Percentiles rank a stretch among this genome's conserved stretches.
These are phyloP conservation scores for Arthrobotrys pseudoclavata DNA, from an alignment of 2,329 filamentous ascomycete species.

Conservation along the genomic window DNA sequence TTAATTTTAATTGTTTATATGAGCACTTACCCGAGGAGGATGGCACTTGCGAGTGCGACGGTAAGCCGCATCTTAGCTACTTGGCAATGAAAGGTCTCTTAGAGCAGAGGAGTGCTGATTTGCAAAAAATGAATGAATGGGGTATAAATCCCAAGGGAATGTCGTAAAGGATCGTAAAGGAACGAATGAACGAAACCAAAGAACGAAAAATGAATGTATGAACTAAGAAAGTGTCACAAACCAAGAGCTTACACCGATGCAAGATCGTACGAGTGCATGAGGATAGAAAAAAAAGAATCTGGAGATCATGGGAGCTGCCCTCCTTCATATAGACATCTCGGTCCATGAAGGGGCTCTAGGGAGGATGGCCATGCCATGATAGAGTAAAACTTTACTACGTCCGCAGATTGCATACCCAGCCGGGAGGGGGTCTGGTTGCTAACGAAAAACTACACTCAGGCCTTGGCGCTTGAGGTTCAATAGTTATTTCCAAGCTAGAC, in stretches of 20 bases:
- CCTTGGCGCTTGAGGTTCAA: conserved; percentile 11
- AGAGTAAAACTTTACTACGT: not conserved
- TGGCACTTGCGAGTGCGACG: conserved; percentile 9
- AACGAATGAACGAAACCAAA: conserved; percentile 8
- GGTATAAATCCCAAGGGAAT: conserved; percentile 19
- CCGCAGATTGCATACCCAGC: conserved; percentile 27
- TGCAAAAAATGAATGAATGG: conserved; percentile 27
- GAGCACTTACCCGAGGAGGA: conserved; percentile 37
- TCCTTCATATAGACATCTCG: conserved; percentile 55
- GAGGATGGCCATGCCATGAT: not conserved
- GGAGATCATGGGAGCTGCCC: conserved; percentile 7
- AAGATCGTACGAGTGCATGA: conserved; percentile 40
- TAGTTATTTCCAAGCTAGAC: not conserved
- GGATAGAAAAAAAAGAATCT: conserved; percentile 21
- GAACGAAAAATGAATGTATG: conserved; percentile 35
- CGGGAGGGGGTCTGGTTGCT: conserved; percentile 20
- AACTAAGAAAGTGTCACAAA: conserved; percentile 50
- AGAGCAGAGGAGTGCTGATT: conserved; percentile 29
- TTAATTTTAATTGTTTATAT: not conserved
- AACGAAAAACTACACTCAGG: not conserved
- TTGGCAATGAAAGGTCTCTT: conserved; percentile 19
- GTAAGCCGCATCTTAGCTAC: conserved; percentile 40
- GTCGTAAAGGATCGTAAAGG: conserved; percentile 5
- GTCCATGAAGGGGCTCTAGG: not conserved
- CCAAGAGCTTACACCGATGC: conserved; percentile 31